Conservation (phyloP, 2,329 filamentous ascomycete species). For the Myotisia sp. region DNA sequence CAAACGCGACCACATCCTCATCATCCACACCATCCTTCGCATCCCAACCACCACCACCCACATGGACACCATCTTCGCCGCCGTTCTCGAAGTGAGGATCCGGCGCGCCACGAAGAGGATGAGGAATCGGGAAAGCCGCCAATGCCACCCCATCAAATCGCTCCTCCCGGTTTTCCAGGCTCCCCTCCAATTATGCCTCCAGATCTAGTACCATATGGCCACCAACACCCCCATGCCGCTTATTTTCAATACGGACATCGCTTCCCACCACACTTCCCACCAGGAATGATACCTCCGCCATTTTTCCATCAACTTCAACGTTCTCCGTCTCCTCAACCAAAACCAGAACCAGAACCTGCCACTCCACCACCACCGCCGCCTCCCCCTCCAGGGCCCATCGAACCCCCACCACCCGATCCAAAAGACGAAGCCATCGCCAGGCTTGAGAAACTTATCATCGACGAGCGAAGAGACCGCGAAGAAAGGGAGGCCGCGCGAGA, state of each 20-base stretch:
- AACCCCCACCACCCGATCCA: slow-evolving; percentile 26
- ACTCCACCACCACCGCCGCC: slow-evolving; percentile 15
- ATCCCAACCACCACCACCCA: neutral
- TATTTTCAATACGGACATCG: slow-evolving; percentile 20
- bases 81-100: slow-evolving; percentile 8
- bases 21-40: slow-evolving; percentile 4
- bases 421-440: slow-evolving; percentile 46
- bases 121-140: slow-evolving; percentile 19
- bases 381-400: slow-evolving; percentile 16
- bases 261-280: slow-evolving; percentile 19
- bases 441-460: slow-evolving; percentile 43
- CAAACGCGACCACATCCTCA: slow-evolving; percentile 8
- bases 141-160: slow-evolving; percentile 16
- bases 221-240: slow-evolving; percentile 11
- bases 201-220: slow-evolving; percentile 27
- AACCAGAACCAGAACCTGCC: slow-evolving; percentile 13
- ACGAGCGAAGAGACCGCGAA: slow-evolving; percentile 30
- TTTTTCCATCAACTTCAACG: slow-evolving; percentile 26
- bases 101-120: slow-evolving; percentile 18
- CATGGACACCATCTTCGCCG: slow-evolving; percentile 8
- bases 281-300: slow-evolving; percentile 22
- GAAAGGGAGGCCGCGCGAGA: slow-evolving; percentile 26
- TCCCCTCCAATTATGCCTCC: slow-evolving; percentile 11
- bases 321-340: slow-evolving; percentile 21
- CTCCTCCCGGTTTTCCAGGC: slow-evolving; percentile 10